Conservation (phyloP, 108 stramenopile species). For the Nitzschia palea region DNA sequence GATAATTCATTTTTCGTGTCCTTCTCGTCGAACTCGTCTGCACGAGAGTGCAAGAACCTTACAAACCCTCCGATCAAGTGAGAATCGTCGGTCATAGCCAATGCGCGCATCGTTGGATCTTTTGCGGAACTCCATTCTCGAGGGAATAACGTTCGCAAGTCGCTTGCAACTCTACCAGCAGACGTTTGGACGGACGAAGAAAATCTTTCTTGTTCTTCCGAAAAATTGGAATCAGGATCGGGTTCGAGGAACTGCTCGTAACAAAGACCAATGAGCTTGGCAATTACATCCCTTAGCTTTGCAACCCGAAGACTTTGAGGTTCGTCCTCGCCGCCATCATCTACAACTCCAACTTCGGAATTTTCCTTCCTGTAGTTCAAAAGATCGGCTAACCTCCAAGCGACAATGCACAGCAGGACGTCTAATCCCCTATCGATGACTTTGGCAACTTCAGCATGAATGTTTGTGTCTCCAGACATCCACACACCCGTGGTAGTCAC, state of each 20-base stretch:
- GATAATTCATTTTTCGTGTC: constrained; percentile 7
- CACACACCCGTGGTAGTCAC: constrained; percentile 23
- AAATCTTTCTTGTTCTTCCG: constrained; percentile 61
- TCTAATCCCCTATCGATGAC: constrained; percentile 45
- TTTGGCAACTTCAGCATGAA: constrained; percentile 48
- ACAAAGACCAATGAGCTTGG: constrained; percentile 60
- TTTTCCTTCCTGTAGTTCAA: neutral
- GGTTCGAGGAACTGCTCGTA: constrained; percentile 73
- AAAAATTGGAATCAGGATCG: constrained; percentile 32
- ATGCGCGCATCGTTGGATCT: constrained; percentile 52
- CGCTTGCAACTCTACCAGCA: constrained; percentile 55
- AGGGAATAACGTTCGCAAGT: constrained; percentile 70
- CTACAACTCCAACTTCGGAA: constrained; percentile 26
- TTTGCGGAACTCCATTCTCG: constrained; percentile 56
- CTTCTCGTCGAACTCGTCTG: constrained; percentile 26
- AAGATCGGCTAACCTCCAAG: constrained; percentile 27
- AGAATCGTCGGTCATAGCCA: constrained; percentile 61
- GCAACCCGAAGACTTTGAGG: constrained; percentile 42
- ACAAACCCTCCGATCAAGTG: constrained; percentile 65
- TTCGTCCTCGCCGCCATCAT: constrained; percentile 41
- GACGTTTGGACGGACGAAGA: constrained; percentile 49
- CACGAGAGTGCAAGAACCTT: constrained; percentile 61
- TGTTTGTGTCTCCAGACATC: constrained; percentile 35
- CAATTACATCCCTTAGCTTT: constrained; percentile 55
- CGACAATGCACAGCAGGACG: constrained; percentile 52